Percentiles rank a stretch among this genome's conserved stretches.
phyloP scores from a whole-genome alignment of 495 filamentous ascomycete genomes.

The Hyaloscypha finlandica region DNA sequence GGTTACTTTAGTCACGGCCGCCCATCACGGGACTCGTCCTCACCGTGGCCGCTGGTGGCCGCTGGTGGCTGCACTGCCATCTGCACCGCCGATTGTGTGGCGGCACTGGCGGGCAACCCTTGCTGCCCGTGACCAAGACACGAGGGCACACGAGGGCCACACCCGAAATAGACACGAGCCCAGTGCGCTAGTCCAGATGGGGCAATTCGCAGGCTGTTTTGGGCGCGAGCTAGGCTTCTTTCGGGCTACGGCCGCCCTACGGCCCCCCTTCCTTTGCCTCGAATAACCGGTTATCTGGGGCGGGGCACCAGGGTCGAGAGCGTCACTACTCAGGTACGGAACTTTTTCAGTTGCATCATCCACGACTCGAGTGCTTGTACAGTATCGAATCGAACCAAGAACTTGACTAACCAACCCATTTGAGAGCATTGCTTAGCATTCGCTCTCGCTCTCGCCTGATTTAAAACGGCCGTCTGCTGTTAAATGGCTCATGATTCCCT shows the following conservation, averaged over 20 bases:
- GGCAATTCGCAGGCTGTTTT: not conserved
- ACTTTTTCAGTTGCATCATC: not conserved
- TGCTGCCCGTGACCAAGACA: no score
- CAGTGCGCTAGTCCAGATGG: no score
- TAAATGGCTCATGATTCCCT: not conserved
- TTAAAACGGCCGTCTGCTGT: not conserved
- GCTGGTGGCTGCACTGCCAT: no score
- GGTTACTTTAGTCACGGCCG: conserved; percentile 22
- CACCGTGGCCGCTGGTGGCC: not conserved
- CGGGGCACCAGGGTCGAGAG: not conserved
- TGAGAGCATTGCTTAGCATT: not conserved
- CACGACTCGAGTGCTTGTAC: no score
- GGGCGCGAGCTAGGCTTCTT: not conserved
- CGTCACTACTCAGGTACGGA: conserved; percentile 6
- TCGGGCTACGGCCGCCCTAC: not conserved
- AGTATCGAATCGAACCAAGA: not conserved
- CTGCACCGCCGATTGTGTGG: no score
- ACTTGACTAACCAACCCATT: not conserved
- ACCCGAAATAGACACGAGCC: no score
- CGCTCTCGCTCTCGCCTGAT: no score
- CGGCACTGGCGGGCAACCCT: no score
- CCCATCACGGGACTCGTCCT: conserved; percentile 12
- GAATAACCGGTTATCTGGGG: not conserved
- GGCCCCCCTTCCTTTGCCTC: not conserved
- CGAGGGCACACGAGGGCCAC: no score